These are phyloP conservation scores for Malus hybrid DNA, from an alignment of 331 rosid genomes.

Conservation along the genomic window DNA sequence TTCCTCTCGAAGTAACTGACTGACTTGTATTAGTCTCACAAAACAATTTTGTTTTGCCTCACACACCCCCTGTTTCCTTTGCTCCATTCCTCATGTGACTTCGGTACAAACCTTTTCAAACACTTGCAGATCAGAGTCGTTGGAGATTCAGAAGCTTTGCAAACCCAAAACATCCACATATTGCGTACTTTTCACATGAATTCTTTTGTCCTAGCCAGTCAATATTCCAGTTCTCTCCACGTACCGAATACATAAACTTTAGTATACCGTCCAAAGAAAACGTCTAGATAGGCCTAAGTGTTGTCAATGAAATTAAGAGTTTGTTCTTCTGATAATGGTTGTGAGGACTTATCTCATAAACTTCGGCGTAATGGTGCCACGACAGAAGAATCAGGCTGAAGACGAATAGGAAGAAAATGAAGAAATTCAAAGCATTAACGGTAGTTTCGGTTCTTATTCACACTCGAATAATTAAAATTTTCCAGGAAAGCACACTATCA, in stretches of 20 bases:
- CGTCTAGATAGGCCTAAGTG: neutral
- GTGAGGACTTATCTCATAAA: neutral
- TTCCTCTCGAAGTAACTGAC: neutral
- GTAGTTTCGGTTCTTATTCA: neutral
- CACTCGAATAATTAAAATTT: too few relatives aligned
- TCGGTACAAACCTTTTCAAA: too few relatives aligned
- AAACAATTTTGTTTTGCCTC: neutral
- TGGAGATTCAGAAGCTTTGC: neutral
- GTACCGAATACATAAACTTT: neutral
- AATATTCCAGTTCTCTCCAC: neutral
- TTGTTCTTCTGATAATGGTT: neutral
- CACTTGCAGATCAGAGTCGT: too few relatives aligned
- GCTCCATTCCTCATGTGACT: too few relatives aligned
- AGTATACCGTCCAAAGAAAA: neutral
- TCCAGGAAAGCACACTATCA: too few relatives aligned
- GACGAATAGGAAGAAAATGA: neutral
- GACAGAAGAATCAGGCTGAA: neutral
- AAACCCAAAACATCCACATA: constrained; percentile 13
- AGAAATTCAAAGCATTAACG: neutral
- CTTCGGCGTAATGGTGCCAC: neutral
- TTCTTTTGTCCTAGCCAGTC: neutral
- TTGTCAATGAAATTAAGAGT: neutral
- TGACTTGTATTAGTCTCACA: constrained; percentile 1
- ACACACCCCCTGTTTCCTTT: constrained; percentile 5
- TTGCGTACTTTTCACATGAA: neutral